Base-by-base conservation (phyloP, 805 yeast species). In the Cyberlindnera misumaiensis region DNA sequence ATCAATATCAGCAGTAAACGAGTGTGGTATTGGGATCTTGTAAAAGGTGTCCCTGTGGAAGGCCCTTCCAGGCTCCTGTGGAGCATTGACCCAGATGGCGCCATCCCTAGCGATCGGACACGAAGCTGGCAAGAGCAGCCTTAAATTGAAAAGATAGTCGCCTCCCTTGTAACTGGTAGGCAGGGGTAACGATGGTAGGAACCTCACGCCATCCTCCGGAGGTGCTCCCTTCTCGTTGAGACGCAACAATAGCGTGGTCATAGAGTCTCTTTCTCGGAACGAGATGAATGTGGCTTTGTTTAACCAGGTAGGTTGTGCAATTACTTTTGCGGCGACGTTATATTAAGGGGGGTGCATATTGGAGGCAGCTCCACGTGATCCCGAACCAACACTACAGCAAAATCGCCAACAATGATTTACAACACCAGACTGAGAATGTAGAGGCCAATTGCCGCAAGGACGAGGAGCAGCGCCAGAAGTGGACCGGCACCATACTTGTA, bases 91-190 rank as follows among this genome's bases (percentile, higher is more conserved):
- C 75, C 80, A 75, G 25, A 90, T 66, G 7, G 67, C 63, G 5
- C 93, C 96, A 25, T 77, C 75, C 50, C 83, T 74, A 9, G 85
- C 67, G 12, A 87, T 74, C 12, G 74, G 71, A 6, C 90, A 72
- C 10, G 95, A 85, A 2, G 96, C 93, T 28, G 80, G 76, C 42
- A 90, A 63, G 39, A 73, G 72, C 43, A 90, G 65, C 32, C 78
- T 68, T 36, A 90, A 64, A 7, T 60, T 63, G 49, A 58, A 75
- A 25, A 77, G 50, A 4, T 67, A 64, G 36, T 72, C 72, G 4
- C 72, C 74, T 9, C 47, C 37, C 15, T 60, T 49, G 41, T 59
- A 59, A 25, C 46, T 45, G 2, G 51, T 43, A 0, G 75, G 71
- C 12, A 54, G 40, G 2, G 70, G 69, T 11, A 61, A 41, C 1